Evolutionary conservation across 106 monocot genomes (phyloP).

Genomic region (Platanthera guangdongensis): DNA sequence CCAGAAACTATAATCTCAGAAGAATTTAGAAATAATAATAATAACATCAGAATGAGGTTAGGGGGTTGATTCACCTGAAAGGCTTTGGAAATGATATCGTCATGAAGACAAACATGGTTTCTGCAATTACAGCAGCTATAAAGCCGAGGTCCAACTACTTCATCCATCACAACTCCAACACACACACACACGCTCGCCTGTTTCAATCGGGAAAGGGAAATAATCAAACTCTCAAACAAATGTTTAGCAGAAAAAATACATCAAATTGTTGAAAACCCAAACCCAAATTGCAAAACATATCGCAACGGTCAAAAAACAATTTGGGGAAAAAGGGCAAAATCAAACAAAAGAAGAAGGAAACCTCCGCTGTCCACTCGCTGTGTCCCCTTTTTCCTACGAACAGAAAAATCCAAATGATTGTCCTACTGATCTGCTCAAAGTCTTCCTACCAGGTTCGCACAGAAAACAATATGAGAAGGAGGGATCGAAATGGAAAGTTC

Average conservation of each 20-base stretch:
- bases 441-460: too few relatives aligned
- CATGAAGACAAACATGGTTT: constrained; percentile 51
- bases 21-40: background rate
- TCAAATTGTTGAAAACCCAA: background rate
- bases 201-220: background rate
- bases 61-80: constrained; percentile 37
- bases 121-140: constrained; percentile 66
- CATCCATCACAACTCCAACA: constrained; percentile 17
- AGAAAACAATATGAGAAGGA: too few relatives aligned
- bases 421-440: too few relatives aligned
- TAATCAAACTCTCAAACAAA: background rate
- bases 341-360: background rate
- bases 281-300: background rate
- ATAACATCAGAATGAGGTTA: background rate
- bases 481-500: too few relatives aligned
- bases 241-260: background rate
- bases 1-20: background rate
- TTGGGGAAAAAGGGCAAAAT: background rate
- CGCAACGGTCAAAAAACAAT: background rate
- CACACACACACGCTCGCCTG: background rate
- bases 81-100: constrained; percentile 55
- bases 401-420: too few relatives aligned
- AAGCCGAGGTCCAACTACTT: constrained; percentile 35
- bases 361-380: too few relatives aligned
- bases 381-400: too few relatives aligned